Percentiles rank a stretch among this genome's conserved stretches.
Conservation (phyloP, 2,329 filamentous ascomycete species). For the Tolypocladium album region DNA sequence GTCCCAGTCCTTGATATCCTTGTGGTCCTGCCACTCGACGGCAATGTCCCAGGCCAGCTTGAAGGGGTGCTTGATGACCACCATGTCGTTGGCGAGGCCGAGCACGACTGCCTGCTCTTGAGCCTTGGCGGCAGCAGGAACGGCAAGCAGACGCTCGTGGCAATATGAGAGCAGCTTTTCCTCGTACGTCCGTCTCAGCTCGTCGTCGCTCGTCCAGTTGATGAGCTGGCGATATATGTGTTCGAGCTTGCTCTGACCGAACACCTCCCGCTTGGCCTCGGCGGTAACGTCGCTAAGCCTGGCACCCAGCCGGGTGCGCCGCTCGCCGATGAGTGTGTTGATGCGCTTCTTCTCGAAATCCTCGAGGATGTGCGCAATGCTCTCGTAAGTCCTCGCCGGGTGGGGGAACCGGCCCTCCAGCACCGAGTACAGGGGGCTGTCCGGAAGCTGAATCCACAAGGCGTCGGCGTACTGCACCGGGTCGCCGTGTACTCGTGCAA, state of each 20-base stretch:
- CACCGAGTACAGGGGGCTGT: conserved; percentile 67
- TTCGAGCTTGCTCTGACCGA: conserved; percentile 65
- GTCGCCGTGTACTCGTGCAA: conserved; percentile 63
- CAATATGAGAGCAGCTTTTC: conserved; percentile 79
- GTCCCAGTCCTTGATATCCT: conserved; percentile 68
- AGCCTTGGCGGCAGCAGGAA: conserved; percentile 55
- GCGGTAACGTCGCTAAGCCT: conserved; percentile 71
- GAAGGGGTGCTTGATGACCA: conserved; percentile 88
- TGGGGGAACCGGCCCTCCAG: conserved; percentile 77
- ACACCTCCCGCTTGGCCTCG: conserved; percentile 82
- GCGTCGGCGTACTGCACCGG: conserved; percentile 65
- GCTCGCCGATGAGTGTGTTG: conserved; percentile 80
- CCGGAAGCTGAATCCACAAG: conserved; percentile 66
- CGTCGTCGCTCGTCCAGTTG: conserved; percentile 84
- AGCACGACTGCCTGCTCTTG: conserved; percentile 62
- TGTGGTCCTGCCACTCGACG: conserved; percentile 78
- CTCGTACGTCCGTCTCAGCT: conserved; percentile 72
- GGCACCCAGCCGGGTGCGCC: conserved; percentile 78
- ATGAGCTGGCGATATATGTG: conserved; percentile 73
- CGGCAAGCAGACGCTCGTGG: conserved; percentile 64
- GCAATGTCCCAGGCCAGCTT: conserved; percentile 83
- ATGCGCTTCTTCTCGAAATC: conserved; percentile 79
- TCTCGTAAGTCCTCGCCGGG: conserved; percentile 70
- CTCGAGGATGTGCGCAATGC: conserved; percentile 74
- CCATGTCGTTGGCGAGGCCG: conserved; percentile 80